Evolutionary conservation across 2,329 filamentous ascomycete species (phyloP).

Genomic region (Lecanicillium sp.): DNA sequence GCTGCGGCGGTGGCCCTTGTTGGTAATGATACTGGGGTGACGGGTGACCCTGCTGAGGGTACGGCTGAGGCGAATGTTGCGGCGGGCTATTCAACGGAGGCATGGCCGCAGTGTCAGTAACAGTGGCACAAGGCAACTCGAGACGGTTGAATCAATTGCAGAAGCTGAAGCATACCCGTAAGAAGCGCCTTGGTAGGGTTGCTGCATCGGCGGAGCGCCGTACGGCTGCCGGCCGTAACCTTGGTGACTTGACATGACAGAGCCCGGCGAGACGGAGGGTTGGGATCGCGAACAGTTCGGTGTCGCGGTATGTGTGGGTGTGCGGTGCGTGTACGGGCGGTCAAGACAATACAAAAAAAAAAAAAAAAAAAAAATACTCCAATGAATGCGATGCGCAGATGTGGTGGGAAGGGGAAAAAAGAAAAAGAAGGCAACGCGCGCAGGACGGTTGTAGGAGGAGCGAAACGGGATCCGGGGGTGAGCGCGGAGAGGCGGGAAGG

Average conservation of each 20-base stretch:
- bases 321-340: not conserved
- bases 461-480: no score
- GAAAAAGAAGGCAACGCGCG: no score
- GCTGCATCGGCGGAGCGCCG: constrained; percentile 7
- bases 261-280: not conserved
- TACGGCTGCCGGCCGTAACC: constrained; percentile 11
- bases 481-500: no score
- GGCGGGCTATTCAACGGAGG: not conserved
- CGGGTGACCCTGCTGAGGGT: constrained; percentile 37
- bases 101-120: not conserved
- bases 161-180: constrained; percentile 9
- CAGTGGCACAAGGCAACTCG: not conserved
- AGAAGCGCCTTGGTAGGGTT: constrained; percentile 2
- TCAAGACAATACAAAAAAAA: not conserved
- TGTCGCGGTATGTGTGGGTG: no score
- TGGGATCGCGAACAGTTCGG: not conserved
- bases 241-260: constrained; percentile 10
- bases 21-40: constrained; percentile 38
- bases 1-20: constrained; percentile 31
- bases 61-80: constrained; percentile 20
- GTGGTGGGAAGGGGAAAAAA: no score
- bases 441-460: no score
- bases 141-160: no score
- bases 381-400: no score
- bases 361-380: no score